A percentile compares a stretch with the other conserved stretches of the same genome.
Conservation (phyloP, 2,329 filamentous ascomycete genomes). For the Drechslerella dactyloides region DNA sequence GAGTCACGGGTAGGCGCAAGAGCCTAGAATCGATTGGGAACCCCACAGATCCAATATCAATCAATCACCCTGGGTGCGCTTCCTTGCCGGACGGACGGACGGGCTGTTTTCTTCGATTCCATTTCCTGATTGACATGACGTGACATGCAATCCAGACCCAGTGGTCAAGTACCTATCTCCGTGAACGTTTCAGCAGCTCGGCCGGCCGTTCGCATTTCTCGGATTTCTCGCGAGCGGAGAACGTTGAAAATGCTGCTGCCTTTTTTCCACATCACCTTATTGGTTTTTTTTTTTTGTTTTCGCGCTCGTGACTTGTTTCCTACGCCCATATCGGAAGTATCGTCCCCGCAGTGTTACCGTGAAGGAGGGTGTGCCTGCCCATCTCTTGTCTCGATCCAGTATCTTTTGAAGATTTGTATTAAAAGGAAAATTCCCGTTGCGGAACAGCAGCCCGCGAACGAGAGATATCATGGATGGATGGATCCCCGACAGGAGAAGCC, state of each 20-base stretch:
- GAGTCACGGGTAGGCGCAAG: neutral
- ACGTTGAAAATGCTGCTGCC: conserved; percentile 4
- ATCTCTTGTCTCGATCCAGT: neutral
- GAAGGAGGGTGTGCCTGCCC: neutral
- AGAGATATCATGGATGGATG: too few relatives aligned
- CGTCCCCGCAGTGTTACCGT: neutral
- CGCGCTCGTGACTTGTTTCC: neutral
- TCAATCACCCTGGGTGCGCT: too few relatives aligned
- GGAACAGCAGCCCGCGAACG: conserved; percentile 42
- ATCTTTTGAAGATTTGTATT: neutral
- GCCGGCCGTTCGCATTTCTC: neutral
- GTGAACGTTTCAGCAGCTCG: neutral
- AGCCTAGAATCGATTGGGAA: conserved; percentile 12
- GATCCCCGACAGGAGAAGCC: conserved; percentile 49
- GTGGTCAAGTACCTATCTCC: neutral
- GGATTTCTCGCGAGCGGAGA: neutral
- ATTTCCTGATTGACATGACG: neutral
- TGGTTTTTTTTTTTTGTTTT: conserved; percentile 4
- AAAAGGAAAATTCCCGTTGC: conserved; percentile 33
- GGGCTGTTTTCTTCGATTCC: conserved; percentile 27
- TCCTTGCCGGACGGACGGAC: conserved; percentile 19
- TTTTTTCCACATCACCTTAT: neutral
- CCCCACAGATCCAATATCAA: conserved; percentile 16
- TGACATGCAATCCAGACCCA: too few relatives aligned
- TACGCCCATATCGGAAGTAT: neutral